A percentile compares a stretch with the other conserved stretches of the same genome.
Conservation (phyloP, 1,139 yeast species). For the Geotrichum aggregatum region DNA sequence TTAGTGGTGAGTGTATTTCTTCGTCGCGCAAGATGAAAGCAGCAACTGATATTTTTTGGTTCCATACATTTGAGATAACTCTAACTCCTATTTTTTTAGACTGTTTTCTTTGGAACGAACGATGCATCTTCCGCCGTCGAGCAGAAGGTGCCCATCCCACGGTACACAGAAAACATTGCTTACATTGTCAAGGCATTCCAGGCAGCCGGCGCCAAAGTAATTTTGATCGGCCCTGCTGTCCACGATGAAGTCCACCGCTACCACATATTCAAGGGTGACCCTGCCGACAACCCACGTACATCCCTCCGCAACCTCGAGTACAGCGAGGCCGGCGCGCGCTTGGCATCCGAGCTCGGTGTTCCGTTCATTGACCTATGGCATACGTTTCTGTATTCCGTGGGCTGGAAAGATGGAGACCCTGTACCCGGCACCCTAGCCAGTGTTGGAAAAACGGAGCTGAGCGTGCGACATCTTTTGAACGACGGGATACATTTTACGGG, state of each 20-base stretch:
- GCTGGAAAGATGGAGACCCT: slow-evolving; percentile 29
- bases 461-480: slow-evolving; percentile 34
- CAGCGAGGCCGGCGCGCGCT: slow-evolving; percentile 46
- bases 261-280: slow-evolving; percentile 23
- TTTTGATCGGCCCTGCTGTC: slow-evolving; percentile 63
- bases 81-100: too few species aligned
- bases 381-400: slow-evolving; percentile 38
- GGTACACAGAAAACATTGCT: slow-evolving; percentile 48
- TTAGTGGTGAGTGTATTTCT: slow-evolving; percentile 24
- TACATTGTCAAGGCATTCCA: slow-evolving; percentile 43
- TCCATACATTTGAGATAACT: background rate
- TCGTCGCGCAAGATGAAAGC: too few species aligned
- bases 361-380: slow-evolving; percentile 55
- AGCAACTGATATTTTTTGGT: too few species aligned
- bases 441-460: slow-evolving; percentile 25
- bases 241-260: slow-evolving; percentile 45
- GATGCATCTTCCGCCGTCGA: slow-evolving; percentile 52
- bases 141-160: slow-evolving; percentile 53
- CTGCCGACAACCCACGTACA: slow-evolving; percentile 37
- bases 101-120: slow-evolving; percentile 72
- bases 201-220: slow-evolving; percentile 43
- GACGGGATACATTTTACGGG: slow-evolving; percentile 73
- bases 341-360: slow-evolving; percentile 46
- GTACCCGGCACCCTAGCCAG: slow-evolving; percentile 23
- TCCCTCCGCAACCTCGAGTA: slow-evolving; percentile 46